Base-by-base conservation (phyloP, 1,284 basidiomycete species). In the Naganishia sp. region DNA sequence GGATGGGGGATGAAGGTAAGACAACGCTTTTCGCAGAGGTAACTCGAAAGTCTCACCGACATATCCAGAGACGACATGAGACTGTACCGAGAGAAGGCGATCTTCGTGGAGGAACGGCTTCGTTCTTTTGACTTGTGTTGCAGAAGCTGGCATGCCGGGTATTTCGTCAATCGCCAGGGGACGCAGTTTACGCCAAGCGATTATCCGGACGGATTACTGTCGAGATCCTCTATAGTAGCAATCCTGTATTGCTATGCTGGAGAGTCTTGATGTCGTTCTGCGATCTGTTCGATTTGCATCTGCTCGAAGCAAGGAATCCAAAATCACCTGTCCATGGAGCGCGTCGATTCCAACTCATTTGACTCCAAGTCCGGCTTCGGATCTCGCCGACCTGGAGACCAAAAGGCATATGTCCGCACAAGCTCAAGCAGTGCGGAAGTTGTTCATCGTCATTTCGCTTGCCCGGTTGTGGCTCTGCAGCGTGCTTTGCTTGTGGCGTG, bases 31-130 rank as follows among this genome's bases (percentile, higher is more conserved):
- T 21, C 9, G 46, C 28, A 13, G 42, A 23, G 15, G 51, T 18
- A 25, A 21, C n/a, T 41, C 17, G 46, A 7, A 32, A 75, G 73
- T 85, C 35, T 39, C 85, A 73, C 94, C 94, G n/a, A 96, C 95
- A 76, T 95, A 98, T 65, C 95, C 95, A 71, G 88, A 92, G 2
- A 90, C 87, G 66, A 98, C 95, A 74, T 99, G 95, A 0, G 90
- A 92, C 76, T 98, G 95, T 54, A 98, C 86, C 2, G 81, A 82
- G 21, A 85, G 76, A 13, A 85, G 75, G 5, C 80, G 70, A n/a
- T 70, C 73, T 15, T 72, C 72, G 39, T 78, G 75, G 1, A 72
- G 67, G 35, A 67, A 51, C 28, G 65, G 58, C 39, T 42, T 49
- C 21, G 47, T 41, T 13, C 57, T 46, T 25, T 61, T 49, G 18